Evolutionary conservation across 2,329 filamentous ascomycete species (phyloP).

Genomic region (Podosphaera xanthii): DNA sequence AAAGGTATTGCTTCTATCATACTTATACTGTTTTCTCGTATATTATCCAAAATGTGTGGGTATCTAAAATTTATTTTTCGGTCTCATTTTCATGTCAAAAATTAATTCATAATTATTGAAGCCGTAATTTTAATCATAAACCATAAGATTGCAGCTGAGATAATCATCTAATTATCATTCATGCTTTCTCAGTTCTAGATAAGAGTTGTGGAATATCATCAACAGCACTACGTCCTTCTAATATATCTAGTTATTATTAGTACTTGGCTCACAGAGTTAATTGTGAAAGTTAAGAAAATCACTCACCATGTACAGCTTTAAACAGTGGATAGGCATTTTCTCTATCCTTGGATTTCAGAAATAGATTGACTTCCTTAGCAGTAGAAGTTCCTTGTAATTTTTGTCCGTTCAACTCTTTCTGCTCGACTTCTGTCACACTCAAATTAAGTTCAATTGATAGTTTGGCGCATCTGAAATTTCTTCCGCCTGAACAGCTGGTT

Average conservation of each 20-base stretch:
- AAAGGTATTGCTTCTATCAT: no score
- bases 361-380: conserved; percentile 73
- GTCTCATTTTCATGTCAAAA: no score
- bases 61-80: no score
- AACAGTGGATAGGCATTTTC: conserved; percentile 81
- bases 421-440: conserved; percentile 69
- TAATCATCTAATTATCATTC: background rate
- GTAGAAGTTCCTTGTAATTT: conserved; percentile 90
- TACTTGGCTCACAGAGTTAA: background rate
- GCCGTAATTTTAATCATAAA: background rate
- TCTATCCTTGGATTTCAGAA: conserved; percentile 54
- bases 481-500: conserved; percentile 74
- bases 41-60: no score
- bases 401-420: conserved; percentile 79
- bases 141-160: background rate
- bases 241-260: conserved; percentile 30
- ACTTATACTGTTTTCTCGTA: no score
- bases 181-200: background rate
- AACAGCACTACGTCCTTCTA: conserved; percentile 17
- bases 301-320: conserved; percentile 48
- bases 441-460: conserved; percentile 61
- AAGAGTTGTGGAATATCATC: conserved; percentile 2
- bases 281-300: background rate
- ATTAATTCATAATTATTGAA: background rate
- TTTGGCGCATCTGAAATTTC: conserved; percentile 88